Base-by-base conservation (phyloP, 1,139 yeast genomes). In the Eremothecium gossypii region DNA sequence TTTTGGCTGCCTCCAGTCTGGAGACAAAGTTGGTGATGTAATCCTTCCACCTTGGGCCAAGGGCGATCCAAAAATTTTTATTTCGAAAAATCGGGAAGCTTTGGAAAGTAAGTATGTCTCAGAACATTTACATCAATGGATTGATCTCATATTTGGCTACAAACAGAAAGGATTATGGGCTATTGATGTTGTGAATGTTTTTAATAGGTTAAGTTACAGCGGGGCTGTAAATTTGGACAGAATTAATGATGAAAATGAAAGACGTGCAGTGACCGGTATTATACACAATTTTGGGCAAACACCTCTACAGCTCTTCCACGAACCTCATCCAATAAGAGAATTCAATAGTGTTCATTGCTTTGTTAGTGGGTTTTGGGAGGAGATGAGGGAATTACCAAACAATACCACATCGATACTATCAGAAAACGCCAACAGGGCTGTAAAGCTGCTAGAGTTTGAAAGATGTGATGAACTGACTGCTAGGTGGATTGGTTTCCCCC, bases 221-320 rank as follows among this genome's bases (percentile, higher is more conserved):
- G 95, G 95, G 1, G 85, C 89, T 0, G 79, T 84, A 20, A 77
- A 85, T 56, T 64, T 85, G 42, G 95, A 83, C 50, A 70, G 69
- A 30, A 79, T 85, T 36, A 70, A 73, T 45, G 89, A 85, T 57
- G 85, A 79, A 31, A 68, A 74, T 47, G 94, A 85, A 57, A 72
- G 80, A 48, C 69, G 78, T 31, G 91, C 94, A 0, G 72, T 80
- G 2, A 81, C 85, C 27, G 89, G 94, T 1, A 82, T 83, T 56
- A 85, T 85, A 38, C 89, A 85, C 56, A 85, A 85, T 59, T 85
- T 85, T 67, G 96, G 96, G 0, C 96, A 85, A 58, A 85, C 95
- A 0, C 96, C 96, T 1, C 57, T 72, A 38, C 83, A 81, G 51
- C 65, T 85, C 9, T 84, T 85, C 52, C 65, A 63, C 8, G 71